A percentile compares a stretch with the other conserved stretches of the same genome.
Evolutionary conservation across 371 early-diverging fungal genomes (phyloP).

Genomic region (Rhizopus microsporus): DNA sequence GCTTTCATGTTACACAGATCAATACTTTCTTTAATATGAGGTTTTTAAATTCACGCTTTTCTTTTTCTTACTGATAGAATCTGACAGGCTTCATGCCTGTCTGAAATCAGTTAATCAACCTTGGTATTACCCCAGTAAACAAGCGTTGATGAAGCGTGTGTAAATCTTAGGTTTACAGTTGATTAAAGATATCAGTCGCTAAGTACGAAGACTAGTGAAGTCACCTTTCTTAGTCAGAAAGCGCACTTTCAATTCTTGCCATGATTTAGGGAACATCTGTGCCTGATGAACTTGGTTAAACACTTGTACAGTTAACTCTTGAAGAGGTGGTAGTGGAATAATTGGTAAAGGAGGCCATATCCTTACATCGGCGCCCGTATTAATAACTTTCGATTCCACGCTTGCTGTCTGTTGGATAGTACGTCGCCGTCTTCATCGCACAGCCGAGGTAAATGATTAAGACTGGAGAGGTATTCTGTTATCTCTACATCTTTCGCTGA

Average conservation of each 20-base stretch:
- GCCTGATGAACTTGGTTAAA: slow-evolving; percentile 21
- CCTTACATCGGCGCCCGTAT: too few relatives aligned
- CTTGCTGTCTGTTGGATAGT: too few relatives aligned
- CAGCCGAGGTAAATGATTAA: too few relatives aligned
- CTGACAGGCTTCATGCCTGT: background rate
- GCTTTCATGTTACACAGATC: too few relatives aligned
- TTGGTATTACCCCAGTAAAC: too few relatives aligned
- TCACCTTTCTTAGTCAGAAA: slow-evolving; percentile 27
- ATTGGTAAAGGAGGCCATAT: background rate
- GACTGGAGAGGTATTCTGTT: too few relatives aligned
- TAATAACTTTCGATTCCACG: too few relatives aligned
- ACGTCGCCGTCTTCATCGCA: too few relatives aligned
- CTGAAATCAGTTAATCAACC: background rate
- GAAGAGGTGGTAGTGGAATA: background rate
- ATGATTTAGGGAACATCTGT: slow-evolving; percentile 20
- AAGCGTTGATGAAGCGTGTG: slow-evolving; percentile 12
- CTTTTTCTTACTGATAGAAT: too few relatives aligned
- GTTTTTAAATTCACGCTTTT: too few relatives aligned
- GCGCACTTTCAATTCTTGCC: slow-evolving; percentile 23
- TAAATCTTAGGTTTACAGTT: slow-evolving; percentile 25
- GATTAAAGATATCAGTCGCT: slow-evolving; percentile 24
- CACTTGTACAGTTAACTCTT: slow-evolving; percentile 1
- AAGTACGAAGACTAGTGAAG: slow-evolving; percentile 7
- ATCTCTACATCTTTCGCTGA: too few relatives aligned
- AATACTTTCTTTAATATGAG: too few relatives aligned